Evolutionary conservation across 2,329 filamentous ascomycete genomes (phyloP), one percentile per base, ranked within the genome.

Genomic region (Epichloe gansuensis): DNA sequence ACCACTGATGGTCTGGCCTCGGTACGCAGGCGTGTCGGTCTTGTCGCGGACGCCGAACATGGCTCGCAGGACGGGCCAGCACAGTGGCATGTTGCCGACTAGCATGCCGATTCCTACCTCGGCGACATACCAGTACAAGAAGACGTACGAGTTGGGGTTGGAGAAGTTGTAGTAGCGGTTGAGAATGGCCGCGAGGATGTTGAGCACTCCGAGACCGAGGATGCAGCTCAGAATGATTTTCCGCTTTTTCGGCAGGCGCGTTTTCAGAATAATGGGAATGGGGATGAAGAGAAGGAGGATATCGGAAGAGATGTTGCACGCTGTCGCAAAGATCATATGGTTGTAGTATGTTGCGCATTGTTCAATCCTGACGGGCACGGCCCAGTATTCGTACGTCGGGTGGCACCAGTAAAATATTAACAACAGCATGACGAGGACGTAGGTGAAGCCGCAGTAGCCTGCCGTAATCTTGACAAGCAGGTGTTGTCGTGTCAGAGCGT

Each of bases 141-240:
- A 83, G 39, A 75, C 64, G 13, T 69, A 67, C 3, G 75, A 76
- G 61, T 79, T 82, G 0, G 76, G 76, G 21, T 78, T 65, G 15
- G 67, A 73, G 55, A 83, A 81, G 45, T 77, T 80, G 65, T 81
- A 81, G 60, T 80, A 78, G 55, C 82, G 81, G 66, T 81, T 83
- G 15, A 83, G 66, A 5, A 77, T 72, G 11, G 79, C 77, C 17
- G 76, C 75, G 13, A 83, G 65, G 49, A 83, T 78, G 46, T 70
- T 69, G 55, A 80, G 76, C 3, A 75, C 60, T 1, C 81, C 81
- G 2, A 83, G 68, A 2, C 73, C 68, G 61, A 84, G 82, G 34
- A 83, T 72, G 34, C 67, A 69, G 46, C 76, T 70, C 0, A 83
- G 66, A 0, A 78, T 70, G 0, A 75, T 48, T 60, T 83, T 83